Evolutionary conservation across 1,139 yeast species (phyloP).

Genomic region (Pichia sp.): DNA sequence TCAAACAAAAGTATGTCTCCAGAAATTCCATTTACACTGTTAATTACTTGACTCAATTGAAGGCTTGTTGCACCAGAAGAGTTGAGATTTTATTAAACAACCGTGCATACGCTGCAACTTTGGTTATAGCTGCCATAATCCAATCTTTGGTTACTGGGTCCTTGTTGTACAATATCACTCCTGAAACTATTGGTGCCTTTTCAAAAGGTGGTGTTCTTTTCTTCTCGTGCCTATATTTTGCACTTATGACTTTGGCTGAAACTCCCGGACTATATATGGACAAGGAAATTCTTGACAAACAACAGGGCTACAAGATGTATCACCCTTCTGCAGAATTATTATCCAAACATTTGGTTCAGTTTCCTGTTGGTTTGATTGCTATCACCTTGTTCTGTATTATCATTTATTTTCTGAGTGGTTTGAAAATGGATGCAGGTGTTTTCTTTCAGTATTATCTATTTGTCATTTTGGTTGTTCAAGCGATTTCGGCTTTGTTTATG

Average conservation of each 20-base stretch:
- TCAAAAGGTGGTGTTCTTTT: slow-evolving; percentile 33
- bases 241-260: slow-evolving; percentile 35
- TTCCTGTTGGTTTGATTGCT: slow-evolving; percentile 31
- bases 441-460: slow-evolving; percentile 36
- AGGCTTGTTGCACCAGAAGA: slow-evolving; percentile 37
- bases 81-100: slow-evolving; percentile 42
- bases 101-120: slow-evolving; percentile 36
- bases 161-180: slow-evolving; percentile 29
- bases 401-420: slow-evolving; percentile 34
- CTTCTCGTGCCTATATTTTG: slow-evolving; percentile 36
- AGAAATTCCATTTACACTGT: slow-evolving; percentile 36
- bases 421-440: slow-evolving; percentile 34
- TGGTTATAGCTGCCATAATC: slow-evolving; percentile 38
- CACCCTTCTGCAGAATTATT: slow-evolving; percentile 41
- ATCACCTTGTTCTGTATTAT: slow-evolving; percentile 30
- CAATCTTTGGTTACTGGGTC: slow-evolving; percentile 35
- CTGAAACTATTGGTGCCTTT: slow-evolving; percentile 30
- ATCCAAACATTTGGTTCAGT: slow-evolving; percentile 32
- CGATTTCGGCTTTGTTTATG: slow-evolving; percentile 38
- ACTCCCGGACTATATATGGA: slow-evolving; percentile 33
- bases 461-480: slow-evolving; percentile 32
- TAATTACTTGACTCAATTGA: slow-evolving; percentile 36
- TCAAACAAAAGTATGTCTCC: slow-evolving; percentile 28
- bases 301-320: slow-evolving; percentile 34
- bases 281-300: slow-evolving; percentile 37